Base-by-base conservation (phyloP, 768 basidiomycete genomes). In the Favolaschia claudopus region DNA sequence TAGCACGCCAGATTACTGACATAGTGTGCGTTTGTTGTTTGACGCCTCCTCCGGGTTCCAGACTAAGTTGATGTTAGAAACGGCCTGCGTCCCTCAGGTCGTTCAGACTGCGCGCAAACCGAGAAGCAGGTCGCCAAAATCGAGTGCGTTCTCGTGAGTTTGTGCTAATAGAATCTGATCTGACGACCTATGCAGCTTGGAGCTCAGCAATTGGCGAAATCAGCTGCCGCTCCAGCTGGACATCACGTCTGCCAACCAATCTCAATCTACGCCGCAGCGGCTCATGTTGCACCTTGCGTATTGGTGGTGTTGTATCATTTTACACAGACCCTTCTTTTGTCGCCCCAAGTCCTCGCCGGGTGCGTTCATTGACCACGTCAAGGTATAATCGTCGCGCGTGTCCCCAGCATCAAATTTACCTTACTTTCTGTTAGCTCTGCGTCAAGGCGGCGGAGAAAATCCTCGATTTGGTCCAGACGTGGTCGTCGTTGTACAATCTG, bases 281-380 rank as follows among this genome's bases (percentile, higher is more conserved):
- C 63, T 79, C 27, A 72, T 72, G 66, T 65, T 80, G 47, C 75
- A 79, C 51, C 62, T 69, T 39, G 56, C 67, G 34, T 76, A 74
- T 52, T 73, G 74, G 67, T 79, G 77, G 71, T 60, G 71, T 22
- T 64, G 71, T 20, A 77, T 80, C 28, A 66, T 77, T 14, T 72
- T 80, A 0, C 75, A 79, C 46, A 72, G 77, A 10, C 78, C 77
- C 3, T 66, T 66, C 42, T 60, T 66, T 47, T 56, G 45, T 53
- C 62, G 58, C 7, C 55, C 39, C 56, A 2, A 32, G 37, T 10
- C 52, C 39, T 19, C 12, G 29, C 14, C 37, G 25, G 61, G 60
- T n/a, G 22, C 34, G 7, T 31, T 55, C 12, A 43, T 66, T 15
- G 58, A 66, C 55, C 65, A 66, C 20, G 47, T 62, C 47, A 66